phyloP scores from a whole-genome alignment of 2,329 filamentous ascomycete species.

The Chaetoscypha palmicola region DNA sequence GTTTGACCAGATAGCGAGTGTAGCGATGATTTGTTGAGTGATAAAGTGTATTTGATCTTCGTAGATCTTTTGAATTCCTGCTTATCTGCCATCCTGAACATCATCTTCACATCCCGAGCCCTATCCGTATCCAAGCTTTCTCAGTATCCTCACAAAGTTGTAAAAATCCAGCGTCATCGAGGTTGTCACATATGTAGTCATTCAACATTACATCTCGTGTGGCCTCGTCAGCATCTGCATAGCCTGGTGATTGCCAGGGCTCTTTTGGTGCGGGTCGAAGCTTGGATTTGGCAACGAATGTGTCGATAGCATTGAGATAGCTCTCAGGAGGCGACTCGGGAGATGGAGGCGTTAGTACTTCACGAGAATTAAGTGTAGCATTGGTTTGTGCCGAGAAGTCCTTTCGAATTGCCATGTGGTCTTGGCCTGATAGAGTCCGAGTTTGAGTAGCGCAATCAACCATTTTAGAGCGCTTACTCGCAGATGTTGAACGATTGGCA shows the following conservation, averaged over 20 bases:
- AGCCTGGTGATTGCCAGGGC: slow-evolving; percentile 25
- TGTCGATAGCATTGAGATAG: slow-evolving; percentile 19
- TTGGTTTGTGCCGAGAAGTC: background rate
- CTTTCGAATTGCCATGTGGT: slow-evolving; percentile 11
- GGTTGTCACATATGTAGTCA: slow-evolving; percentile 42
- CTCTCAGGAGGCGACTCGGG: slow-evolving; percentile 15
- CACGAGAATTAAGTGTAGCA: background rate
- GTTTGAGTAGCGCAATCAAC: slow-evolving; percentile 28
- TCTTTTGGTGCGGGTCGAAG: slow-evolving; percentile 20
- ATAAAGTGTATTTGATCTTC: too few species aligned
- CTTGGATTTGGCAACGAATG: slow-evolving; percentile 21
- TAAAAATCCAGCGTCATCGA: slow-evolving; percentile 43
- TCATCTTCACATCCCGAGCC: slow-evolving; percentile 34
- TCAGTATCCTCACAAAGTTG: slow-evolving; percentile 44
- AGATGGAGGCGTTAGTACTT: background rate
- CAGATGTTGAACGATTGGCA: slow-evolving; percentile 5
- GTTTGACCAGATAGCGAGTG: too few species aligned
- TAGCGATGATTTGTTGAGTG: too few species aligned
- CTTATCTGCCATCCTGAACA: too few species aligned
- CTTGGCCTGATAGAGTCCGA: slow-evolving; percentile 15
- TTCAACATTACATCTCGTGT: slow-evolving; percentile 38
- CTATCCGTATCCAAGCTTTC: slow-evolving; percentile 41
- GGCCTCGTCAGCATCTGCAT: slow-evolving; percentile 30
- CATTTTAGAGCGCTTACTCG: slow-evolving; percentile 27
- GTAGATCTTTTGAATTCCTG: too few species aligned